Conservation (phyloP, 257 asterid species). For the Ocimum tenuiflorum region DNA sequence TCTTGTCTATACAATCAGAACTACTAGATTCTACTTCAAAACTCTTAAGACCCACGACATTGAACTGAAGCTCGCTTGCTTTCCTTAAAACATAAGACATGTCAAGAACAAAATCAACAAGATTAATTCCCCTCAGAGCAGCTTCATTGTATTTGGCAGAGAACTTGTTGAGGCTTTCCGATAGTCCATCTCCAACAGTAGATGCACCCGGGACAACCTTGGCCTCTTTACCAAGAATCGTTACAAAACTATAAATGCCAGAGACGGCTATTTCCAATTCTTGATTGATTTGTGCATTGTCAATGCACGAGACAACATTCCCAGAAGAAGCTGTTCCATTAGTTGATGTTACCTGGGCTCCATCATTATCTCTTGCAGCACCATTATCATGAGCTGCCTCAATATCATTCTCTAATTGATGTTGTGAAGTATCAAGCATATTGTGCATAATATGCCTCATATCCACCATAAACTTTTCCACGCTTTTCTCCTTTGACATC, state of each 20-base stretch:
- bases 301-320: conserved; percentile 14
- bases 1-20: conserved; percentile 86
- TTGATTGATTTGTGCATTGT: conserved; percentile 26
- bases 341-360: conserved; percentile 18
- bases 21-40: conserved; percentile 53
- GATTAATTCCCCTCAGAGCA: conserved; percentile 27
- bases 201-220: conserved; percentile 47
- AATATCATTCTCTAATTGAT: conserved; percentile 25
- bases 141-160: conserved; percentile 51
- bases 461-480: conserved; percentile 44
- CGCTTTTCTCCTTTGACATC: conserved; percentile 44
- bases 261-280: conserved; percentile 51
- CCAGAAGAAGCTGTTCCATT: conserved; percentile 26
- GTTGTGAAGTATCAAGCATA: conserved; percentile 28
- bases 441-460: conserved; percentile 45
- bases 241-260: conserved; percentile 49
- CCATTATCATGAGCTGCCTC: conserved; percentile 27
- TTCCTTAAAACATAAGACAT: conserved; percentile 51
- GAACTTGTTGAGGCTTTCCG: conserved; percentile 37
- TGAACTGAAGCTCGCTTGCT: conserved; percentile 58
- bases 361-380: conserved; percentile 21
- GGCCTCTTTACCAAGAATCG: conserved; percentile 60
- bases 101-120: conserved; percentile 53
- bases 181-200: conserved; percentile 45
- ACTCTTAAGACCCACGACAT: conserved; percentile 49